Evolutionary conservation across 768 basidiomycete genomes (phyloP), one percentile per base, ranked within the genome.

Genomic region (Exidia glandulosa): DNA sequence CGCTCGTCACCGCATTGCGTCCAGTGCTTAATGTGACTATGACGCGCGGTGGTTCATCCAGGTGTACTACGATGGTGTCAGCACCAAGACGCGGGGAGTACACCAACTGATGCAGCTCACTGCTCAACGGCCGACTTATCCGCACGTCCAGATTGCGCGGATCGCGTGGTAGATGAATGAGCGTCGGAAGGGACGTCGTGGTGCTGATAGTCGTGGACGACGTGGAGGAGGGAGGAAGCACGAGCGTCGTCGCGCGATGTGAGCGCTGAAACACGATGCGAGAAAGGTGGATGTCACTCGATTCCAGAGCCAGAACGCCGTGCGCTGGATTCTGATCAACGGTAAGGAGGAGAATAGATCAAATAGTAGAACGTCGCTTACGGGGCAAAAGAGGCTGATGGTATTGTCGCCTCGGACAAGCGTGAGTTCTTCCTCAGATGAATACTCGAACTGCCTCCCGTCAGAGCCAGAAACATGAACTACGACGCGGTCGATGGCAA

Each of bases 271-370:
- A 76, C 50, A 79, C 73, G 16, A 94, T 75, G 32, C 77, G 79
- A 3, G 85, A 79, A 60, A 88, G 73, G 16, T 79, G 81, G 27
- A 88, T 75, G 70, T 90, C 85, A 16, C 80, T 86, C 34, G 77
- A 76, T 33, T 90, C 87, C 29, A 88, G 74, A 2, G 82, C 65
- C 66, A 87, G 90, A 1, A 79, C 76, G 12, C 94, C 94, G 52
- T 77, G 74, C 16, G 83, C 77, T 3, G 88, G 80, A 16, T 84
- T 87, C 92, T 92, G 12, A 30, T 50, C 58, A 62, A 32, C 61
- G 59, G 41, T 65, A 30, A 27, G 45, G 56, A 33, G 16, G 3
- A 14, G 33, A 32, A 57, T n/a, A n/a, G n/a, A 7, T 27, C 23
- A 4, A 56, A 52, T 50, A 41, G 14, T 7, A 29, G 50, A 29